phyloP scores from a whole-genome alignment of 2,329 filamentous ascomycete genomes.

The Pyrenochaeta sp. region DNA sequence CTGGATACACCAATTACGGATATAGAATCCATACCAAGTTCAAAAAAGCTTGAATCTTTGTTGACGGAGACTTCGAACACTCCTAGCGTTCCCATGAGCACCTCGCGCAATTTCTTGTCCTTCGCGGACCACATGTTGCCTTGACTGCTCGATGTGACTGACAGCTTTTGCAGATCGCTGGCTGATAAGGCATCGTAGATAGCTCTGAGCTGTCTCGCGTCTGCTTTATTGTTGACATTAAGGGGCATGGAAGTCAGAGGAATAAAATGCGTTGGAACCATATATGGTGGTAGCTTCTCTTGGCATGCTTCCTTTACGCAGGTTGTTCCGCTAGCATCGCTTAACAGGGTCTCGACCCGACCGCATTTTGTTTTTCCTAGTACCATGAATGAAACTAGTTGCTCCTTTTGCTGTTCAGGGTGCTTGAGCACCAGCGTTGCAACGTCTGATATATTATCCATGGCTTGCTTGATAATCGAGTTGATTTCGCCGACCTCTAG shows the following conservation, averaged over 20 bases:
- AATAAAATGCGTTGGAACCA: constrained; percentile 88
- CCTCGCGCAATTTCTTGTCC: constrained; percentile 60
- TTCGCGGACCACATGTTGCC: constrained; percentile 44
- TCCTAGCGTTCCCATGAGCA: constrained; percentile 64
- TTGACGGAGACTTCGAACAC: constrained; percentile 57
- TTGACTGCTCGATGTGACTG: constrained; percentile 16
- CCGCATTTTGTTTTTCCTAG: constrained; percentile 24
- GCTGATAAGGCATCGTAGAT: constrained; percentile 71
- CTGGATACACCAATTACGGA: constrained; percentile 76
- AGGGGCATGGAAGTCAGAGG: constrained; percentile 76
- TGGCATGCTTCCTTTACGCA: constrained; percentile 66
- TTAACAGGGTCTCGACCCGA: constrained; percentile 30
- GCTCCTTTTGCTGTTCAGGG: constrained; percentile 76
- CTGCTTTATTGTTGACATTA: constrained; percentile 89
- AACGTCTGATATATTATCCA: constrained; percentile 69
- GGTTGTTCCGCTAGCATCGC: constrained; percentile 25
- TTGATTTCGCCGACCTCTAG: constrained; percentile 94
- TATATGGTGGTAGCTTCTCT: constrained; percentile 78
- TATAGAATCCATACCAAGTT: constrained; percentile 88
- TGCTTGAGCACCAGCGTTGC: constrained; percentile 80
- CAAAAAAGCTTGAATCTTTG: constrained; percentile 75
- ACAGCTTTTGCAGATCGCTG: constrained; percentile 68
- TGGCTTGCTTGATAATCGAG: constrained; percentile 73
- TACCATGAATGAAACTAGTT: constrained; percentile 78
- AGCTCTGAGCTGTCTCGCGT: constrained; percentile 72